Base-by-base conservation (phyloP, 2,329 filamentous ascomycete genomes). In the Graphium sp. region DNA sequence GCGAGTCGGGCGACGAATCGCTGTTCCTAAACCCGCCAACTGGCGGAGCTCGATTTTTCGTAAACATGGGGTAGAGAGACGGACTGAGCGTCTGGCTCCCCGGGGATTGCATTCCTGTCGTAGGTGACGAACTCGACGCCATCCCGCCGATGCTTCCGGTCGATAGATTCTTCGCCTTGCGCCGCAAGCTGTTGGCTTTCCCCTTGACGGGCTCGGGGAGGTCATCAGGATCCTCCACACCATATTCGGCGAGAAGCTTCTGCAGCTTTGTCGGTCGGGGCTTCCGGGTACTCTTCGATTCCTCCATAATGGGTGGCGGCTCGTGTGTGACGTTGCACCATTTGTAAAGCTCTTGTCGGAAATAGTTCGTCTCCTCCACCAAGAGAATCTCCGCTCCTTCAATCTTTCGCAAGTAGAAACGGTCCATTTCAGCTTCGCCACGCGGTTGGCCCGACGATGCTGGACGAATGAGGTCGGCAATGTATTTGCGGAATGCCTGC, bases 361-460 rank as follows among this genome's bases (percentile, higher is more conserved):
- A 87, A 50, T 91, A 93, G 46, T 98, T 98, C n/a, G 87, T 94
- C 55, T 98, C 89, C 32, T 76, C 78, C 0, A 85, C 70, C 3
- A 98, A 62, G 4, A 98, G 64, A 29, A 98, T 85, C 47, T 98
- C 89, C 2, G 89, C 85, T 3, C 89, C 89, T 53, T 98, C 89
- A 30, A 98, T 84, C 55, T 98, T 98, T 32, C 89, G 80, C 22
- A 98, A 61, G 42, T 93, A 95, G 52, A 98, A 98, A 5, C 91
- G 73, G 49, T 94, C 78, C 0, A 80, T 85, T 31, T 84, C 80
- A 7, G 84, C 75, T 47, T 95, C 87, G 23, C 87, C 82, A n/a
- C n/a, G n/a, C n/a, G n/a, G n/a, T 8, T 79, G 73, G 1, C 80
- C 91, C 1, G 76, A 76, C 46, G 84, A 69, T 14, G 84, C 58